Conservation (phyloP, 2,329 filamentous ascomycete genomes). For the Teratosphaeria pseudoeucalypti region DNA sequence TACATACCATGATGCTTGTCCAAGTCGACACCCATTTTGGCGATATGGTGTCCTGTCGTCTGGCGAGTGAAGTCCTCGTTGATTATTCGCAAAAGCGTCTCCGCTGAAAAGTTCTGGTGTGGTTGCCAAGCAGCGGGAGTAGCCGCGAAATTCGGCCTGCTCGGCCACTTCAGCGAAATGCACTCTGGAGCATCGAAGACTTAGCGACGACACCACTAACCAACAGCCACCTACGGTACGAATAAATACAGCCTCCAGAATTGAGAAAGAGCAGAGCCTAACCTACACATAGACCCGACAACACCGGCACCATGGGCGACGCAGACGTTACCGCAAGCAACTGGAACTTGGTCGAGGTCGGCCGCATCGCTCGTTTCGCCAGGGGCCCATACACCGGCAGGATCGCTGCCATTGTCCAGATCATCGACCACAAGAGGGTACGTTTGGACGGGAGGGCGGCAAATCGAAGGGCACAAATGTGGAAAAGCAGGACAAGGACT, state of each 20-base stretch:
- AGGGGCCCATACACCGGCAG: conserved; percentile 71
- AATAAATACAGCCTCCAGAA: background rate
- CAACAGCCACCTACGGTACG: background rate
- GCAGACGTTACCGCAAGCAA: conserved; percentile 38
- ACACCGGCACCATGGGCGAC: conserved; percentile 22
- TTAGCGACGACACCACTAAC: background rate
- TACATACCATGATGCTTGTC: conserved; percentile 17
- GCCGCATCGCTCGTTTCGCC: conserved; percentile 90
- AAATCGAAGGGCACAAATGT: background rate
- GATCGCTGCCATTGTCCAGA: conserved; percentile 92
- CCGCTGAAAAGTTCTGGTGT: background rate
- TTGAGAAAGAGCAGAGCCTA: background rate
- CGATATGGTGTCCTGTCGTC: conserved; percentile 3
- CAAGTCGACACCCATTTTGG: conserved; percentile 12
- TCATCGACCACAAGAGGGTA: conserved; percentile 99
- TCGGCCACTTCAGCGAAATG: background rate
- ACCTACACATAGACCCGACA: background rate
- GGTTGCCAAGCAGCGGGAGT: background rate
- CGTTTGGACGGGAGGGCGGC: conserved; percentile 36
- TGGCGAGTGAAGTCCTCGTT: background rate
- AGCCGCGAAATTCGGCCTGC: background rate
- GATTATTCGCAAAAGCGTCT: background rate
- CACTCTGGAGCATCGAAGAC: background rate
- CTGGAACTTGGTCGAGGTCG: conserved; percentile 97
- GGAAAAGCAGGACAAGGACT: background rate